Conservation (phyloP, 371 early-diverging fungal species). For the Mortierella sp. region DNA sequence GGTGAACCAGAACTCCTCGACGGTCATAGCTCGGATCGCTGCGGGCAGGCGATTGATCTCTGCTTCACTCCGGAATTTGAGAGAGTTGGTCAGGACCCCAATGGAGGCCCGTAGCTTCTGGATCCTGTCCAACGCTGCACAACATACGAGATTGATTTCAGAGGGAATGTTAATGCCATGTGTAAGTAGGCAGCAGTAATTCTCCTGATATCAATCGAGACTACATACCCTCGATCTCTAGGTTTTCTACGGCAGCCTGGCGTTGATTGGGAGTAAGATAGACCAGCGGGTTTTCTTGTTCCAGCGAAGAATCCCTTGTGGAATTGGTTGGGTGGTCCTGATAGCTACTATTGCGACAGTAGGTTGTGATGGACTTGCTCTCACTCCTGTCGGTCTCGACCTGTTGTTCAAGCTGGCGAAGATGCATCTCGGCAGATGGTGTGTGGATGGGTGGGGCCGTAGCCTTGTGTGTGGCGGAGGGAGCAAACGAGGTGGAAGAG, state of each 20-base stretch:
- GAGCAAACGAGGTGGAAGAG: background rate
- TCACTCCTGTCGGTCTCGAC: background rate
- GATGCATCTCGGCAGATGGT: background rate
- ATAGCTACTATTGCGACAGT: constrained; percentile 2
- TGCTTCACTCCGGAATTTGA: constrained; percentile 40
- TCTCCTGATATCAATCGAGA: no score
- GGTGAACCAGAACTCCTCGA: constrained; percentile 50
- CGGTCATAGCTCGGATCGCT: constrained; percentile 38
- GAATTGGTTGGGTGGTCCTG: background rate
- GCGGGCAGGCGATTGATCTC: constrained; percentile 42
- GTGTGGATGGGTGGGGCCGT: background rate
- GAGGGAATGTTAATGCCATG: no score
- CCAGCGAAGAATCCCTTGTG: background rate
- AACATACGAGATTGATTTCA: no score
- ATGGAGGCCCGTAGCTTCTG: constrained; percentile 41
- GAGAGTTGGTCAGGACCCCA: constrained; percentile 30
- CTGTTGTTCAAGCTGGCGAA: background rate
- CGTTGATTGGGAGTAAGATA: constrained; percentile 34
- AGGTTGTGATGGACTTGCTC: background rate
- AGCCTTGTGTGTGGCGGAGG: no score
- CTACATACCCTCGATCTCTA: constrained; percentile 46
- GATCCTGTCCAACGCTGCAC: constrained; percentile 38
- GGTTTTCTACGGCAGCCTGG: constrained; percentile 42
- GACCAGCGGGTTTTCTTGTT: constrained; percentile 23
- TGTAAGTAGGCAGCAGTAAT: no score